Base-by-base conservation (phyloP, 257 asterid genomes). In the Paraleonurus japonicus region DNA sequence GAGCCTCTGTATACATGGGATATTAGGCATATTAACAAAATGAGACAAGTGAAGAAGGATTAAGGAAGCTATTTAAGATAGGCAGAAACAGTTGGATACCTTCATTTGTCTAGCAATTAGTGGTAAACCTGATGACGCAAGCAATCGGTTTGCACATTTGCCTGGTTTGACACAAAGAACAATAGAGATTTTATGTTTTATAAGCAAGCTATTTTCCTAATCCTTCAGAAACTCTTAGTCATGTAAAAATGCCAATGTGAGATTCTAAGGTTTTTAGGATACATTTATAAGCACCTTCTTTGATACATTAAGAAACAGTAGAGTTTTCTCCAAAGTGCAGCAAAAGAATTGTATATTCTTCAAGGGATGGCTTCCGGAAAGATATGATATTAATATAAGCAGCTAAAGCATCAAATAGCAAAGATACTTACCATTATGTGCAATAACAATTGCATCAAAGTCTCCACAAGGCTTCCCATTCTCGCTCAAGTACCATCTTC, bases 111-210 rank as follows among this genome's bases (percentile, higher is more conserved):
- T 85, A 45, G 98, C 98, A 62, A 94, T 78, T 69, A 85, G 86
- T n/a, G 98, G 98, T 78, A 94, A 84, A 66, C 98, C 98, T 27
- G 98, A 94, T 55, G 97, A 66, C 8, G 90, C 88, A 69, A 94
- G 98, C 85, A 91, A 78, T 16, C 91, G 83, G 67, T 94, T 94
- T 24, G 98, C 98, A 83, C 98, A 94, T 89, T 94, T 94, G 65
- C 98, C 98, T 93, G 95, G 80, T 70, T 69, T 28, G 45, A 41
- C 39, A 61, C 28, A 78, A 71, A 74, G 67, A 58, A 35, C 70
- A 41, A 60, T 20, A 60, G 45, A 51, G 58, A 16, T 57, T 69
- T 7, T 27, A 17, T 10, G 69, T 35, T 2, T 35, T 35, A 8
- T 35, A 35, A 28, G 33, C 33, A 28, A 22, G 23, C 22, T 16